Base-by-base conservation (phyloP, 2,329 filamentous ascomycete genomes). In the Tetracladium maxilliforme region DNA sequence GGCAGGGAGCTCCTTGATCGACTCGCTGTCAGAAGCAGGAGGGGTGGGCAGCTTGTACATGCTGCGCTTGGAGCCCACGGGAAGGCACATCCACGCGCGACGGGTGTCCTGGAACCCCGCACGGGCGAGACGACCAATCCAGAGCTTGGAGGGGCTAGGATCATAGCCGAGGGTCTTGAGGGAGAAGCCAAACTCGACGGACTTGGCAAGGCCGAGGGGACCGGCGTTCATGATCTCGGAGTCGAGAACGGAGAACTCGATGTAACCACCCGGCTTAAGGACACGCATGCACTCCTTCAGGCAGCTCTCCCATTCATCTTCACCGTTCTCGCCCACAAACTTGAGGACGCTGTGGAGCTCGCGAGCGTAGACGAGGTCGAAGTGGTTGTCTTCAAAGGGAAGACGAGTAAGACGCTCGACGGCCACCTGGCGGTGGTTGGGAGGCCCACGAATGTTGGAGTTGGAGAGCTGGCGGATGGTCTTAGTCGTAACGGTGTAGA, bases 91-190 rank as follows among this genome's bases (percentile, higher is more conserved):
- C 87, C 87, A 95, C 4, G 77, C 76, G 29, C 90, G 74, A 43
- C 82, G 83, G 33, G 84, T 66, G 20, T 77, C 66, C n/a, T 64
- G 61, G 44, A 94, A 95, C 9, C 83, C 80, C 9, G 76, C 72
- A 26, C 72, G 69, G 27, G 65, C 59, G 20, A 98, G 63, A 23
- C 86, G 72, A 11, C 64, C 56, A 4, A 94, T 59, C 58, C 87
- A 95, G 29, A 65, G 64, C 51, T 82, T 84, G 10, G 83, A 90
- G 0, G 87, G 81, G 26, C 61, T 61, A 3, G 87, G 74, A 45
- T 95, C 90, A 47, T 94, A 95, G 16, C 87, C 87, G 4, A 87
- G 69, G 0, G 80, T 87, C 51, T 79, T 80, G 32, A 98, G 74
- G 26, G 80, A 76, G 58, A 90, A 92, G 20, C 79, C 78, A 43